Percentiles rank a stretch among this genome's conserved stretches.
phyloP scores from a whole-genome alignment of 2,329 filamentous ascomycete species.

The Cladophialophora carrionii region DNA sequence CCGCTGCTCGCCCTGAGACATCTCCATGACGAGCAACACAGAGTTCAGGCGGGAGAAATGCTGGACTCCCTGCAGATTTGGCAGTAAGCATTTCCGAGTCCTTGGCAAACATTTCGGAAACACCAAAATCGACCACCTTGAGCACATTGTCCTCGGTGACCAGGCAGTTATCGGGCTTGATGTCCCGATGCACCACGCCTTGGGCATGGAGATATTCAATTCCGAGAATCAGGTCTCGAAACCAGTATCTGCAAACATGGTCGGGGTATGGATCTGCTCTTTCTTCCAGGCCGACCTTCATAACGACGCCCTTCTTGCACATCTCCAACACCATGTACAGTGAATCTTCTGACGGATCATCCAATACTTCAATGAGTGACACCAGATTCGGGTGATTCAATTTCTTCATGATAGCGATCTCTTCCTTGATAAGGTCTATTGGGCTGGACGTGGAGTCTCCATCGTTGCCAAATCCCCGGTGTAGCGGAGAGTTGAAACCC shows the following conservation, averaged over 20 bases:
- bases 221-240: slow-evolving; percentile 89
- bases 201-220: slow-evolving; percentile 96
- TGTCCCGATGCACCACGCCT: slow-evolving; percentile 92
- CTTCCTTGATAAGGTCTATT: slow-evolving; percentile 85
- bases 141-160: slow-evolving; percentile 89
- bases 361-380: slow-evolving; percentile 86
- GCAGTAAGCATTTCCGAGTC: slow-evolving; percentile 82
- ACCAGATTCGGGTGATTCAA: slow-evolving; percentile 94
- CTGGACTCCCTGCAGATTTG: slow-evolving; percentile 92
- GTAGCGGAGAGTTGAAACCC: slow-evolving; percentile 65
- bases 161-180: slow-evolving; percentile 95
- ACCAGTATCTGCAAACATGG: slow-evolving; percentile 85
- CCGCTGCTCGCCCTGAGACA: slow-evolving; percentile 84
- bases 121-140: slow-evolving; percentile 95
- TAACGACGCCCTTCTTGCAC: slow-evolving; percentile 97
- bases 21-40: slow-evolving; percentile 84
- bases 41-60: slow-evolving; percentile 90
- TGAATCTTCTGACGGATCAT: slow-evolving; percentile 93
- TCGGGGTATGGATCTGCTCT: slow-evolving; percentile 78
- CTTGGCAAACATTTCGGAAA: slow-evolving; percentile 97
- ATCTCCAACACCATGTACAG: slow-evolving; percentile 99
- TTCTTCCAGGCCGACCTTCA: slow-evolving; percentile 91
- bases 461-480: slow-evolving; percentile 60
- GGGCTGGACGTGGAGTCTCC: slow-evolving; percentile 59
- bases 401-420: slow-evolving; percentile 99